Evolutionary conservation across 1,139 yeast species (phyloP), one percentile per base, ranked within the genome.

Genomic region (Lodderomyces orthopsilosis): DNA sequence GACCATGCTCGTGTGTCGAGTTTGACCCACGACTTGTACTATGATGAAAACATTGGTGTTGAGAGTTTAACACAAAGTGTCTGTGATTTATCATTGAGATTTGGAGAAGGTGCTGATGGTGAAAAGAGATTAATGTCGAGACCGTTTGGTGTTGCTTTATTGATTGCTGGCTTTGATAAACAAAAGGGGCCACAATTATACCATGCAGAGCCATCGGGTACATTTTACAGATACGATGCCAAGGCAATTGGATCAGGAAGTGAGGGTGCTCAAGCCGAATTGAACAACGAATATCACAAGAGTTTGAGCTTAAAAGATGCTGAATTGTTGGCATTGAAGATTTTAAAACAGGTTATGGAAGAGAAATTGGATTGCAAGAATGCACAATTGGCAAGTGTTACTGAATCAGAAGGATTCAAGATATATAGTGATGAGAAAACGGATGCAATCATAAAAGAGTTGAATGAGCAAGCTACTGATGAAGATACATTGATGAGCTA

Each of bases 191-290:
- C 97, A 42, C 98, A 93, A 66, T 77, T 94, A 59, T 86, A 87
- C 63, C 98, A 94, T 62, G 96, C 98, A n/a, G 99, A 94, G 66
- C 98, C 99, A 35, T 86, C 96, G 14, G 99, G 99, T 48, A 93
- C 99, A 1, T 94, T 90, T 58, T 94, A 93, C 71, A 81, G 95
- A 66, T 94, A 93, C 63, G 97, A 93, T 59, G 99, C 98, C 37
- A 94, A 93, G 68, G 98, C 98, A 10, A 94, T 94, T 61, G 99
- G 99, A 9, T 88, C 96, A 1, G 99, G 99, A 23, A 87, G 96
- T 15, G 99, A 94, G 66, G 98, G 98, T 50, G 99, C 99, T 2
- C 98, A 94, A 67, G 87, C 97, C 1, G 99, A 94, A 65, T 76
- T 94, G 59, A 96, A 93, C 65, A 93, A 91, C 59, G 97, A 94